Evolutionary conservation across 805 yeast species (phyloP), one percentile per base, ranked within the genome.

Genomic region (Barnettozyma populi): DNA sequence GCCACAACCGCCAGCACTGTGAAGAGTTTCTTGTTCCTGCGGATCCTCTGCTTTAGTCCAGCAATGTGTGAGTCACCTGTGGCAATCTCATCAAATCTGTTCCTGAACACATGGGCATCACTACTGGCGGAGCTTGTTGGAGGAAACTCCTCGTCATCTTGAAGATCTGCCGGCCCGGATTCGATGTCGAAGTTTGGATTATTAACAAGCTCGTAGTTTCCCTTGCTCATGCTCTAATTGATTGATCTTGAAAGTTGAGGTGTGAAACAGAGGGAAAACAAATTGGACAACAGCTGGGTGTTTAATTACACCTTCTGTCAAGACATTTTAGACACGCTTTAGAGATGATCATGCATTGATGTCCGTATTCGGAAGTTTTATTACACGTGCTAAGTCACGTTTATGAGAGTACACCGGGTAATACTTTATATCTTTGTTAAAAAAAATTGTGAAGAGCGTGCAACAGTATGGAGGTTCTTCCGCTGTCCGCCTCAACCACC

Each of bases 161-260:
- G 27, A 16, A 19, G 34, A 27, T 16, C 10, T 20, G 31, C 29
- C n/a, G 27, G n/a, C 11, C 42, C 52, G 2, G 42, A 14, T 25
- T 50, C 53, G 9, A 36, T 23, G 23, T 50, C 52, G 24, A 47
- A 46, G 23, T 37, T 43, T 6, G 59, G 44, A 14, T 52, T 43
- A 16, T 53, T 55, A 34, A 53, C 54, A 44, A 57, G 43, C 45
- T 57, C 60, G 37, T 56, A 49, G 35, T 45, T n/a, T 16, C 53
- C 59, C 20, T 47, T 43, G 16, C 41, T 36, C 31, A 14, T n/a
- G 16, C 24, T 7, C 16, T n/a, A 5, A 13, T 14, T 39, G 10
- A 18, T 19, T 25, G 18, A 23, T 6, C 25, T 6, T 2, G 5
- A 25, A 16, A 14, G 21, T 27, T 19, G 27, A 25, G 31, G 31